Percentiles rank a stretch among this genome's conserved stretches.
These are phyloP conservation scores for Pugionium cornutum DNA, from an alignment of 345 rosid species.

Conservation along the genomic window DNA sequence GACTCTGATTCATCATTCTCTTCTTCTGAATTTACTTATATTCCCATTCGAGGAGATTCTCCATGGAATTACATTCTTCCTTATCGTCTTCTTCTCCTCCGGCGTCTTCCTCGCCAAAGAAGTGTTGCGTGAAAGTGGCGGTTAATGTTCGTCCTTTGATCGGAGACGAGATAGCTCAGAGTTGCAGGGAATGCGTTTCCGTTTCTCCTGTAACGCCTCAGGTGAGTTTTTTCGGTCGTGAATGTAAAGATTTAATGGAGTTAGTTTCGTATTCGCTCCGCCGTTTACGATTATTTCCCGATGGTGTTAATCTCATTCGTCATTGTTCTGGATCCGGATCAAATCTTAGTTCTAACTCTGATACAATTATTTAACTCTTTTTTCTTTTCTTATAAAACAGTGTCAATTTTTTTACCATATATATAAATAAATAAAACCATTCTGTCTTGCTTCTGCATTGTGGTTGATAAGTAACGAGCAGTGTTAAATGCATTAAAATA, in stretches of 20 bases:
- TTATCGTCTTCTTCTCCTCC: slow-evolving; percentile 6
- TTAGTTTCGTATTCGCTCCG: slow-evolving; percentile 17
- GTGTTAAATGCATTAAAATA: not conserved
- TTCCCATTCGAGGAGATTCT: not conserved
- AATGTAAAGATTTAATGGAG: not conserved
- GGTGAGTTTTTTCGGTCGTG: slow-evolving; percentile 40
- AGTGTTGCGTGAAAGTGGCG: slow-evolving; percentile 73
- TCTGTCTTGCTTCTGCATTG: slow-evolving; percentile 21
- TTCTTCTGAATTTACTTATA: not conserved
- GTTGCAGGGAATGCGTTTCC: slow-evolving; percentile 74
- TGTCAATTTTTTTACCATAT: slow-evolving; percentile 21
- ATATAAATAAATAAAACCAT: slow-evolving; percentile 2
- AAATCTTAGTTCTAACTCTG: slow-evolving; percentile 31
- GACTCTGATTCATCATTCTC: slow-evolving; percentile 1
- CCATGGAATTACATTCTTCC: slow-evolving; percentile 31
- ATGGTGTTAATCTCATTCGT: slow-evolving; percentile 10
- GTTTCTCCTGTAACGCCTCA: slow-evolving; percentile 70
- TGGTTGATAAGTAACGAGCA: slow-evolving; percentile 6
- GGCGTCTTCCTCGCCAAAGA: slow-evolving; percentile 39
- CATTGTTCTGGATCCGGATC: slow-evolving; percentile 32
- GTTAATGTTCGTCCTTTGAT: slow-evolving; percentile 77
- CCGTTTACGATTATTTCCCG: not conserved
- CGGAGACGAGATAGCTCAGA: slow-evolving; percentile 67
- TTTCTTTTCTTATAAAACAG: slow-evolving; percentile 22
- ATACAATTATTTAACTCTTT: slow-evolving; percentile 24